Evolutionary conservation across 495 filamentous ascomycete genomes (phyloP).

Genomic region (Aspergillus hancockii): DNA sequence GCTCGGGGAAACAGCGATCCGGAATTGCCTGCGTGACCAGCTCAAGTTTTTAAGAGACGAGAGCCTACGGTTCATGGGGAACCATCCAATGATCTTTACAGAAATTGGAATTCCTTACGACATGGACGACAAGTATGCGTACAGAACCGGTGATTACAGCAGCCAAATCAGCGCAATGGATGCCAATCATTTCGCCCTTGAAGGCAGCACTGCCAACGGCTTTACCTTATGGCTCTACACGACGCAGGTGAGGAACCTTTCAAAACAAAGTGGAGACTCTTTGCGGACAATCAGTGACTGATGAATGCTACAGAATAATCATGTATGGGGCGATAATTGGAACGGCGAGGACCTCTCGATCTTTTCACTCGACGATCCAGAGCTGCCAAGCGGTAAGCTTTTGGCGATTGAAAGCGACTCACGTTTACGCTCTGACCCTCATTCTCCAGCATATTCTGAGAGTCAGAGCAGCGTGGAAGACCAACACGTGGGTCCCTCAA

Average conservation of each 20-base stretch:
- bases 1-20: conserved; percentile 90
- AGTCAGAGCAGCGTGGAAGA: conserved; percentile 57
- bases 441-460: conserved; percentile 59
- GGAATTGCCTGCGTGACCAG: conserved; percentile 91
- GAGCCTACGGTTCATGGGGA: conserved; percentile 86
- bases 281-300: conserved; percentile 4
- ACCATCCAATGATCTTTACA: conserved; percentile 86
- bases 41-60: conserved; percentile 85
- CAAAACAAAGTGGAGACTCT: background rate
- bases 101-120: conserved; percentile 99
- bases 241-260: conserved; percentile 55
- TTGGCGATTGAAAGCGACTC: conserved; percentile 25
- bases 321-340: conserved; percentile 92
- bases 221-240: conserved; percentile 90
- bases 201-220: conserved; percentile 76
- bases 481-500: conserved; percentile 61
- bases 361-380: conserved; percentile 76
- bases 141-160: conserved; percentile 93
- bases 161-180: conserved; percentile 95
- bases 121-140: conserved; percentile 95
- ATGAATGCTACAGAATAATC: conserved; percentile 62
- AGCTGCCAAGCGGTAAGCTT: conserved; percentile 50
- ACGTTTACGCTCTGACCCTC: conserved; percentile 44
- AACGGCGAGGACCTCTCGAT: conserved; percentile 97
- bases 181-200: conserved; percentile 91